Base-by-base conservation (phyloP, 345 rosid species). In the Eucalyptus tenuipes region DNA sequence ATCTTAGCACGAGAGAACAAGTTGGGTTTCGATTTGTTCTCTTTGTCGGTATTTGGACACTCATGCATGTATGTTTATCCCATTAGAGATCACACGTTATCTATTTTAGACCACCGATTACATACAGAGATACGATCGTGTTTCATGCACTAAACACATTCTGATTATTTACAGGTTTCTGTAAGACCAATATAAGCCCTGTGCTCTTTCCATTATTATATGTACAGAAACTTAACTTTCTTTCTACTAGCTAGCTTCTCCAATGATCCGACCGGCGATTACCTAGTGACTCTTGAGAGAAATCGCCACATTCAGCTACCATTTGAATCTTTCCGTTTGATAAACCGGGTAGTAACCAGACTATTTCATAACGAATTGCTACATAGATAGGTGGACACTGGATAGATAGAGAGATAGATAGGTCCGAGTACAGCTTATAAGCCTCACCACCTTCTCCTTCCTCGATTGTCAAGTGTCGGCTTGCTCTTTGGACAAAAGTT, bases 121-220 rank as follows among this genome's bases (percentile, higher is more conserved):
- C 0, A 40, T 68, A 16, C 3, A 40, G 2, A 24, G 15, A 5
- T 37, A 71, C 0, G 14, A 18, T 71, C 0, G 27, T 37, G 11
- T 71, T 20, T 12, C 5, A 10, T 71, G 12, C 27, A 5, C 82
- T 71, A 71, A 37, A 18, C 45, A 20, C 8, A 10, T 71, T 22
- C 25, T 5, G 5, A 20, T 71, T 1, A 37, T 71, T 10, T 4
- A 71, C 1, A 20, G 45, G 45, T 71, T 71, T 37, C 4, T 71
- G 4, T 40, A 71, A 0, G 2, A 13, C 44, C 44, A 0, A 5
- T 18, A 9, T 37, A 5, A 18, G 22, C 13, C 45, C 0, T 10
- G 0, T 37, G 22, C 27, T 37, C 45, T 3, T 0, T 37, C 81
- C 25, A 33, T 37, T 18, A 22, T 40, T 71, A 37, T 37, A 10